Evolutionary conservation across 148 eudicot genomes (phyloP).

Genomic region (Vaccinium vitisidaea): DNA sequence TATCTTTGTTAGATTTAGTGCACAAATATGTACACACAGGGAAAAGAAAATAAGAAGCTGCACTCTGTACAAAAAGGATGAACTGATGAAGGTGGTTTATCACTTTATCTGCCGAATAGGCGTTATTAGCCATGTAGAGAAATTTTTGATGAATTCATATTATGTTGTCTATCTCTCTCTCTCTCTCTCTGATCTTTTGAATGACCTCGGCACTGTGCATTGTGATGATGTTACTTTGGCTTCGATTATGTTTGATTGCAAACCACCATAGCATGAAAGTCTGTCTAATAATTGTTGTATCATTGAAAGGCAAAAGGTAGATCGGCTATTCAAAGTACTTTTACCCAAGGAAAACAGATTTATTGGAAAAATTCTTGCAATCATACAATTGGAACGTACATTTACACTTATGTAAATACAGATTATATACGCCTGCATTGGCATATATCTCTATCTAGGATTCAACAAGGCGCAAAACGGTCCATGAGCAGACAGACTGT

Average conservation of each 20-base stretch:
- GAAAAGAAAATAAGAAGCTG: neutral
- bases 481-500: conserved; percentile 62
- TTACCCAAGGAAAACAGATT: neutral
- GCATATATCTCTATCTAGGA: neutral
- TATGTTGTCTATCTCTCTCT: neutral
- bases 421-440: neutral
- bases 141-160: neutral
- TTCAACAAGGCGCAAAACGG: conserved; percentile 59
- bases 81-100: neutral
- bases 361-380: neutral
- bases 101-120: neutral
- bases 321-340: no score
- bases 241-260: neutral
- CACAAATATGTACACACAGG: neutral
- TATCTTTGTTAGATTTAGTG: neutral
- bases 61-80: neutral
- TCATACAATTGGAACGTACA: conserved; percentile 11
- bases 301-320: no score
- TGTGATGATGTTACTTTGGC: neutral
- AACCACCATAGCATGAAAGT: no score
- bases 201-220: neutral
- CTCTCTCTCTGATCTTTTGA: neutral
- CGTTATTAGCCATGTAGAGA: neutral
- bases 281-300: no score
- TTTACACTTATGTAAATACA: neutral